Conservation (phyloP, 169 alveolate genomes). For the Plasmodium chabaudi region DNA sequence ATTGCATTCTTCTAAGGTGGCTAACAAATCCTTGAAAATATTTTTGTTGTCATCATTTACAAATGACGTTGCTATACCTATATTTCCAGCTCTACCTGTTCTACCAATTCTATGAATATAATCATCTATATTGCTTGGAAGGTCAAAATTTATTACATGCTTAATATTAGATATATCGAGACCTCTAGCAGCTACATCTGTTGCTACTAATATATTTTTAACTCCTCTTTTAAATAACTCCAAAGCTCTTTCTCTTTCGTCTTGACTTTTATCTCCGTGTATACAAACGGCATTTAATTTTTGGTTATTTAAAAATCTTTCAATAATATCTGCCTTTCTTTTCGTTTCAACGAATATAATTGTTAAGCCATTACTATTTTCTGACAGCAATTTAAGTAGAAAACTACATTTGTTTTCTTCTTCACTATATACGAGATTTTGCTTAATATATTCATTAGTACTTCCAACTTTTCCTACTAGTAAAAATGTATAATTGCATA, state of each 20-base stretch:
- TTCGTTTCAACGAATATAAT: constrained; percentile 91
- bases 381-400: constrained; percentile 87
- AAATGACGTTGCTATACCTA: constrained; percentile 97
- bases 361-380: constrained; percentile 84
- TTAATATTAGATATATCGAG: constrained; percentile 96
- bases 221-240: constrained; percentile 93
- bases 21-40: constrained; percentile 89
- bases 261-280: constrained; percentile 97
- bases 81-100: constrained; percentile 99
- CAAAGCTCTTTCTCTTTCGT: constrained; percentile 94
- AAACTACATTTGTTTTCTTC: constrained; percentile 90
- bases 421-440: constrained; percentile 89
- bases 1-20: constrained; percentile 84
- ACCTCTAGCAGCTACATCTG: constrained; percentile 99
- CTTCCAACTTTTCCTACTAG: constrained; percentile 95
- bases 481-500: constrained; percentile 90
- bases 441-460: constrained; percentile 95
- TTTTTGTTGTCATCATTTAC: constrained; percentile 92
- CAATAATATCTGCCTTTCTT: constrained; percentile 92
- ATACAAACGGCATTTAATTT: constrained; percentile 91
- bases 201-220: constrained; percentile 96
- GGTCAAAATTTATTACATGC: constrained; percentile 96
- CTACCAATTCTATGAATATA: constrained; percentile 98
- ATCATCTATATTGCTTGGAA: constrained; percentile 95
- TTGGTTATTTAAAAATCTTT: constrained; percentile 85